Base-by-base conservation (phyloP, 2,329 filamentous ascomycete genomes). In the Chaetothyriales sp. region DNA sequence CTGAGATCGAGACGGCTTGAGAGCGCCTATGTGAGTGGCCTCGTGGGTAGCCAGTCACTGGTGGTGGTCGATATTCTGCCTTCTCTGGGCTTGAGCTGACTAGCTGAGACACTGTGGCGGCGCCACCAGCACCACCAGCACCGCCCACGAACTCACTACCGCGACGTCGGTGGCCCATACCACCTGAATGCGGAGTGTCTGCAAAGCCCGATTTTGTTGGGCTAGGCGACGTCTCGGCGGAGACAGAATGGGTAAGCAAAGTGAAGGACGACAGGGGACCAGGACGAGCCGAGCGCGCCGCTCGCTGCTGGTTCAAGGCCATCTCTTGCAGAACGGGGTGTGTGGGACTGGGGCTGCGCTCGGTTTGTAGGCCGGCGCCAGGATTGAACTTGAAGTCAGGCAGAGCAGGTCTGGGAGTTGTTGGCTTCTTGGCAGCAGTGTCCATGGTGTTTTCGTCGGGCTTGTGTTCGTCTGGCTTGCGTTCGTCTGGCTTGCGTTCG, bases 21-120 rank as follows among this genome's bases (percentile, higher is more conserved):
- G 89, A 95, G 53, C 90, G 80, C 53, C 86, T 79, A 64, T 95
- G 89, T 18, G 78, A 79, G 66, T 93, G 86, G 15, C 83, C 80
- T 58, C 85, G 76, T 43, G 78, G 71, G 26, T 72, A 72, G 7
- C 70, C 71, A 32, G 70, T 70, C 22, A 66, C 63, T 22, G 70
- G 64, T 48, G 73, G 68, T 15, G 57, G 57, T 44, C 53, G 55
- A 36, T 56, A 52, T 49, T 57, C 63, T 49, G 63, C 60, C 28
- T 67, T 67, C 9, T 51, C 66, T 18, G 68, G 64, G 19, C 66
- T 67, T 55, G 64, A 46, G 53, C 54, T 46, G 61, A 63, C 46
- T 51, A 61, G 67, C 62, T 61, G 72, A 69, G 60, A 66, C 57
- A 60, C 70, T 52, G 68, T 66, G 26, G 49, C 68, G 32, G 10